phyloP scores from a whole-genome alignment of 768 basidiomycete genomes.

The Suillus brevipes region DNA sequence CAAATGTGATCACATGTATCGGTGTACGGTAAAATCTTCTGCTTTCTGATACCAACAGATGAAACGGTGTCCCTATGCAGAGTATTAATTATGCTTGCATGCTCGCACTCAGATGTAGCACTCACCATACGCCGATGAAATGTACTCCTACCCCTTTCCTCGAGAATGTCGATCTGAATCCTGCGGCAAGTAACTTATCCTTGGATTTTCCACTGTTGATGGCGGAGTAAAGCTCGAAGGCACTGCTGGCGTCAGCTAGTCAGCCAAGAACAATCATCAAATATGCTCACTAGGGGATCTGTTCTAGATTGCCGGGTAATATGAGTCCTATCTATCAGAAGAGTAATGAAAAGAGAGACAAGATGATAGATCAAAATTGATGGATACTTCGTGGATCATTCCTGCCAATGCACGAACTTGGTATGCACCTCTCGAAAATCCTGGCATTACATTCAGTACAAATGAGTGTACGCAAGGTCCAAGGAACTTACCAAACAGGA shows the following conservation, averaged over 20 bases:
- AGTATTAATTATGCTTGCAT: background rate
- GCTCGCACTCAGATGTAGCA: background rate
- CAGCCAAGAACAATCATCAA: background rate
- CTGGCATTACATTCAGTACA: conserved; percentile 23
- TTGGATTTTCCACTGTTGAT: conserved; percentile 19
- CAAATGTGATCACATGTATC: conserved; percentile 35
- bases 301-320: conserved; percentile 40
- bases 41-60: conserved; percentile 40
- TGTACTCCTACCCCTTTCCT: conserved; percentile 36
- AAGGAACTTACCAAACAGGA: conserved; percentile 38
- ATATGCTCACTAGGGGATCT: conserved; percentile 38
- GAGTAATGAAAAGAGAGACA: background rate
- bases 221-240: conserved; percentile 40
- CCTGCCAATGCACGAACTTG: conserved; percentile 44
- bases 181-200: conserved; percentile 22
- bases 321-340: conserved; percentile 41
- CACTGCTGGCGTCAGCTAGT: conserved; percentile 24
- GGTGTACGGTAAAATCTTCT: conserved; percentile 34
- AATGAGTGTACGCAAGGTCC: background rate
- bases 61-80: conserved; percentile 47
- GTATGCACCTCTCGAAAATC: conserved; percentile 51
- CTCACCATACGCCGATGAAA: conserved; percentile 47
- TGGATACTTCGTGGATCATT: conserved; percentile 42
- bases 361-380: background rate
- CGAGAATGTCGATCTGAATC: conserved; percentile 40